Conservation (phyloP, 345 rosid species). For the Citrus inodora region DNA sequence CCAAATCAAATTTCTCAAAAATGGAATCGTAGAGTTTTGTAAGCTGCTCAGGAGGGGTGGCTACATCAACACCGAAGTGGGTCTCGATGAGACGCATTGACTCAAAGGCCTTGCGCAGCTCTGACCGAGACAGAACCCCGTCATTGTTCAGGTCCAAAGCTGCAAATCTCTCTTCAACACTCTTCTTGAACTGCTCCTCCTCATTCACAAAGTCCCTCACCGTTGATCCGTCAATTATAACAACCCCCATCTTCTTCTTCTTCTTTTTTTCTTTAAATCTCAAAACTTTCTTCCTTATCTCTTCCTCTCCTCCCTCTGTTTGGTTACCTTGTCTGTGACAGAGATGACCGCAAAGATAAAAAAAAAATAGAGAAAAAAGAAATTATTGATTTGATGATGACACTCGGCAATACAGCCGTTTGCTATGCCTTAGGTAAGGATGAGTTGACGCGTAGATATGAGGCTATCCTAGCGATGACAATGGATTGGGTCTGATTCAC, state of each 20-base stretch:
- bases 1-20: slow-evolving; percentile 61
- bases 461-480: background rate
- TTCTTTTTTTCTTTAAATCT: background rate
- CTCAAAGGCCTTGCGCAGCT: slow-evolving; percentile 69
- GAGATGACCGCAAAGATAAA: background rate
- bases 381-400: no score
- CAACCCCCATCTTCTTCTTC: slow-evolving; percentile 48
- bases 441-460: background rate
- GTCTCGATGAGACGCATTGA: slow-evolving; percentile 53
- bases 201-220: slow-evolving; percentile 50
- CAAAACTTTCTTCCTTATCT: background rate
- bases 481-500: no score
- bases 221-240: slow-evolving; percentile 70
- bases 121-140: slow-evolving; percentile 62
- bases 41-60: slow-evolving; percentile 46
- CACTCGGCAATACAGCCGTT: background rate
- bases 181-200: slow-evolving; percentile 51
- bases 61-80: slow-evolving; percentile 63
- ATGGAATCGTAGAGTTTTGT: slow-evolving; percentile 59
- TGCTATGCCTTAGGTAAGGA: background rate
- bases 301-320: background rate
- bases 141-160: slow-evolving; percentile 57
- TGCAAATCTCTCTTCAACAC: slow-evolving; percentile 40
- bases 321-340: background rate
- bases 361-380: no score